These are phyloP conservation scores for Pleurotus giganteus DNA, from an alignment of 768 basidiomycete species.

Conservation along the genomic window DNA sequence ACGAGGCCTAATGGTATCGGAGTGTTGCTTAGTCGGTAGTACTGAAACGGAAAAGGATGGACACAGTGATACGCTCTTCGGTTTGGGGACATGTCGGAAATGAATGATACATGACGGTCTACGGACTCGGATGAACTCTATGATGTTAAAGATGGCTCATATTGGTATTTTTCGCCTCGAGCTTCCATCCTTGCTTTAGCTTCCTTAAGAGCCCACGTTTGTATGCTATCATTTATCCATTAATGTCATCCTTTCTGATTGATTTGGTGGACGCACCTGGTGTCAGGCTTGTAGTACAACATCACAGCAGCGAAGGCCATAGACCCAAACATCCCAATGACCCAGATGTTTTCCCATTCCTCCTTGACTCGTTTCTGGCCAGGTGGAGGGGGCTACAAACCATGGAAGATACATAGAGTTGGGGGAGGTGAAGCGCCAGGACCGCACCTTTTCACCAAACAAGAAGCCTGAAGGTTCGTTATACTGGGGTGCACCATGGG, in stretches of 20 bases:
- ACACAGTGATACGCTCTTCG: not conserved
- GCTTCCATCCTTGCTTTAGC: constrained; percentile 90
- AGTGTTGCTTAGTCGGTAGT: not conserved
- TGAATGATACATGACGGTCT: not conserved
- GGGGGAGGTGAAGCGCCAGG: no score
- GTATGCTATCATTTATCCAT: constrained; percentile 54
- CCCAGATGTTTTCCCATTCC: constrained; percentile 91
- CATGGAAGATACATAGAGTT: no score
- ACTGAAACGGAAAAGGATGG: not conserved
- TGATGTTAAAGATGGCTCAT: constrained; percentile 52
- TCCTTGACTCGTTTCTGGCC: constrained; percentile 87
- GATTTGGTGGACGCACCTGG: constrained; percentile 55
- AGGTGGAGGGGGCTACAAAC: constrained; percentile 64
- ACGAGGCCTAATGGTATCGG: constrained; percentile 24
- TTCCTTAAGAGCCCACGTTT: constrained; percentile 89
- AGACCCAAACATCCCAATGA: constrained; percentile 86
- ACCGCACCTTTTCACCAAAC: constrained; percentile 82
- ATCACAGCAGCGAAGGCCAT: constrained; percentile 75
- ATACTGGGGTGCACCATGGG: constrained; percentile 78
- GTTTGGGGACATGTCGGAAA: constrained; percentile 6
- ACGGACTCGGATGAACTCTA: constrained; percentile 19
- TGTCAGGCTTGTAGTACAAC: constrained; percentile 92
- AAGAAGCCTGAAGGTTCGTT: constrained; percentile 88
- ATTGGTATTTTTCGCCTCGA: constrained; percentile 87
- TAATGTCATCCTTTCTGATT: not conserved